Evolutionary conservation across 2,329 filamentous ascomycete genomes (phyloP).

Genomic region (Boeremia exigua): DNA sequence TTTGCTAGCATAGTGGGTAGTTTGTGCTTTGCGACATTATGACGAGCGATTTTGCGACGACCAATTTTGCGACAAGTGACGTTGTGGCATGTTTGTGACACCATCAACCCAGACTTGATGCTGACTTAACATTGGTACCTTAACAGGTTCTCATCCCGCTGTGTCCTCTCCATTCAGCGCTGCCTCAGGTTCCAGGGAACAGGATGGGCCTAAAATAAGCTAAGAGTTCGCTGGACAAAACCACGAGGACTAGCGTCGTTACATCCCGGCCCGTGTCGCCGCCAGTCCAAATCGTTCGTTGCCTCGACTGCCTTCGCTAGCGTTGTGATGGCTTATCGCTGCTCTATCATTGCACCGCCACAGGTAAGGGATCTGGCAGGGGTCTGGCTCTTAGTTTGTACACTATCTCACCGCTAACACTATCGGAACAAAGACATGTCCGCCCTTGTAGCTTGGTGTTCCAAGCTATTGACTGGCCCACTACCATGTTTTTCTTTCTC

Average conservation of each 20-base stretch:
- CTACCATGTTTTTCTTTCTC: background rate
- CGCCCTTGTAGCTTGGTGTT: slow-evolving; percentile 12
- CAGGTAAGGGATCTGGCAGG: slow-evolving; percentile 3
- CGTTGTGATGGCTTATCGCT: slow-evolving; percentile 4
- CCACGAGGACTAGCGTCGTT: slow-evolving; percentile 1
- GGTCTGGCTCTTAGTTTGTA: background rate
- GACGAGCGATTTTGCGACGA: background rate
- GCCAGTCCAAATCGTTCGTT: slow-evolving; percentile 1
- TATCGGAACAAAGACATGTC: slow-evolving; percentile 6
- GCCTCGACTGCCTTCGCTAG: background rate
- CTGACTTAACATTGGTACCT: background rate
- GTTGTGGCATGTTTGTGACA: background rate
- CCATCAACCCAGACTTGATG: background rate
- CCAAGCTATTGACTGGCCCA: slow-evolving; percentile 15
- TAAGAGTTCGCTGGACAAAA: slow-evolving; percentile 1
- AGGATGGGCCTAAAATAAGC: background rate
- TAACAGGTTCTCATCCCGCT: background rate
- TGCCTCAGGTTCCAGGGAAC: background rate
- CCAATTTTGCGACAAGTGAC: background rate
- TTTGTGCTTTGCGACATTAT: background rate
- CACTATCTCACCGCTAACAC: background rate
- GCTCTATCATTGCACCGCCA: slow-evolving; percentile 15
- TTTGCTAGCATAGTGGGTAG: background rate
- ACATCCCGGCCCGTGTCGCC: slow-evolving; percentile 7
- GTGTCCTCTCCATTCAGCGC: background rate